phyloP scores from a whole-genome alignment of 345 rosid genomes.

The Boechera retrofracta region DNA sequence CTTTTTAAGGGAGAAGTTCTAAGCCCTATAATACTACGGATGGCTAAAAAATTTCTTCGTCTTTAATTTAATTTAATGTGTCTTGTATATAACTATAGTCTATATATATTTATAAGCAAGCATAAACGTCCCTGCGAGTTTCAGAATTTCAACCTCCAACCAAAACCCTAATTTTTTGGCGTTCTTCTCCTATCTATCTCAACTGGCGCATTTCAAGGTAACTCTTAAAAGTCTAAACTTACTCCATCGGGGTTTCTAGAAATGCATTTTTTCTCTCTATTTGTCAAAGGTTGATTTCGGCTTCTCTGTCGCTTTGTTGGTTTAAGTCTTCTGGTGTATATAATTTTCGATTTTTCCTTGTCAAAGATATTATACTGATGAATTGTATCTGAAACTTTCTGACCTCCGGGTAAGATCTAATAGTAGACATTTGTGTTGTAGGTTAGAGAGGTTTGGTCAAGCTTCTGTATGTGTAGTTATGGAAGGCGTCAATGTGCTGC shows the following conservation, averaged over 20 bases:
- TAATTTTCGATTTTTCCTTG: not conserved
- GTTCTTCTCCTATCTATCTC: constrained; percentile 15
- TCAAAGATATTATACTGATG: not conserved
- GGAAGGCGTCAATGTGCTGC: constrained; percentile 35
- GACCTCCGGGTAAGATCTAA: not conserved
- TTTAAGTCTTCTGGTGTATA: not conserved
- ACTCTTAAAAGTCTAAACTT: not conserved
- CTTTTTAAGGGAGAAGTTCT: too few relatives aligned
- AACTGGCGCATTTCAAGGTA: constrained; percentile 33
- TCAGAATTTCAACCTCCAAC: constrained; percentile 15
- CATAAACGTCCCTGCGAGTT: not conserved
- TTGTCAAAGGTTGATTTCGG: not conserved
- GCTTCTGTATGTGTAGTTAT: constrained; percentile 19
- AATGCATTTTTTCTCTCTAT: not conserved
- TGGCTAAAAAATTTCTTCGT: not conserved
- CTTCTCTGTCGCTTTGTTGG: not conserved
- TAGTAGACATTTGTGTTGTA: not conserved
- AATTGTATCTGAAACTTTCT: not conserved
- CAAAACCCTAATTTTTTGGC: constrained; percentile 36
- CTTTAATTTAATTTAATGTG: not conserved
- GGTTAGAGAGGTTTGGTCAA: constrained; percentile 4
- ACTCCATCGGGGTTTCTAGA: not conserved
- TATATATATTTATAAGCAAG: too few relatives aligned
- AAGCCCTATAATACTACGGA: too few relatives aligned
- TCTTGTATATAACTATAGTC: not conserved